Evolutionary conservation across 306 rosid species (phyloP).

Genomic region (Pueraria montana): DNA sequence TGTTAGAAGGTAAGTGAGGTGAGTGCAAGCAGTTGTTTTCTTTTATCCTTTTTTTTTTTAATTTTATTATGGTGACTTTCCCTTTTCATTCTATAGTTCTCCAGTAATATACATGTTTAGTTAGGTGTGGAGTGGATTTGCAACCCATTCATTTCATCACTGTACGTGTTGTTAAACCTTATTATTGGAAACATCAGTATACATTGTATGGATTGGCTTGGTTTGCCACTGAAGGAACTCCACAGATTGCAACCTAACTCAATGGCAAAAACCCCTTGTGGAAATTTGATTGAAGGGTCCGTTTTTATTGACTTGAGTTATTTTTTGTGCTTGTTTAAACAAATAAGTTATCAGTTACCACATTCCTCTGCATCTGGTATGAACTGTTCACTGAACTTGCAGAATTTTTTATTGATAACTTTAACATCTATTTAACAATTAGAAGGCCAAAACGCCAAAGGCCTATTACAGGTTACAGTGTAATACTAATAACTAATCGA

Average conservation of each 20-base stretch:
- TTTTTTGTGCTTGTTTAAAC: neutral
- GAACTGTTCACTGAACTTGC: neutral
- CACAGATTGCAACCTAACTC: slow-evolving; percentile 34
- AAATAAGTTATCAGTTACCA: neutral
- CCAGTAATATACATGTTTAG: slow-evolving; percentile 53
- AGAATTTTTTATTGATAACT: neutral
- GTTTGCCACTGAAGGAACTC: slow-evolving; percentile 46
- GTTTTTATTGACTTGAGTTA: slow-evolving; percentile 21
- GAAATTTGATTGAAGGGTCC: neutral
- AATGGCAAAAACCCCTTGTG: slow-evolving; percentile 20
- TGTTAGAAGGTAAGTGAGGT: slow-evolving; percentile 41
- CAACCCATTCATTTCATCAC: slow-evolving; percentile 52
- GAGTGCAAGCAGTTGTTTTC: slow-evolving; percentile 54
- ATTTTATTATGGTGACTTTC: neutral
- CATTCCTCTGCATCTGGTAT: neutral
- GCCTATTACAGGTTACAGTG: neutral
- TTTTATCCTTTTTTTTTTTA: slow-evolving; percentile 29
- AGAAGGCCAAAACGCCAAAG: neutral
- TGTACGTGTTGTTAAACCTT: slow-evolving; percentile 55
- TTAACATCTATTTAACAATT: neutral
- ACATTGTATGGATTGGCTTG: slow-evolving; percentile 59
- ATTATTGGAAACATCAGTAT: slow-evolving; percentile 48
- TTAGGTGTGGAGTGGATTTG: slow-evolving; percentile 57
- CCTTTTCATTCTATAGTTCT: slow-evolving; percentile 24
- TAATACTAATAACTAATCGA: neutral